A percentile compares a stretch with the other conserved stretches of the same genome.
phyloP scores from a whole-genome alignment of 2,329 filamentous ascomycete species.

The Aspergillus alliaceus region DNA sequence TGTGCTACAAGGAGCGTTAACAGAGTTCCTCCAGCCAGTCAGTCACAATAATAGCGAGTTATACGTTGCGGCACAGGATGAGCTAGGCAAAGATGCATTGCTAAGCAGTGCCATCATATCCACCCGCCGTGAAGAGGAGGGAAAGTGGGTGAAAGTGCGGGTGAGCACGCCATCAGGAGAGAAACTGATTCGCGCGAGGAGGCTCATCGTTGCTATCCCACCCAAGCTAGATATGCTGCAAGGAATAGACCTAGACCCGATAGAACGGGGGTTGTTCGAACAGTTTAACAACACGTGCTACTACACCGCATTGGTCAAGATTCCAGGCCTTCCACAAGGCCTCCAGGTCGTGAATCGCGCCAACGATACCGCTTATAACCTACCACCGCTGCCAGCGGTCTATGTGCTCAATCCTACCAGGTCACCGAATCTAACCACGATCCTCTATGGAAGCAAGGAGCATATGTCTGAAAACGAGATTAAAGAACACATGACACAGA shows the following conservation, averaged over 20 bases:
- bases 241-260: background rate
- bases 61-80: background rate
- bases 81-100: background rate
- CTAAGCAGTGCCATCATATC: background rate
- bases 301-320: conserved; percentile 28
- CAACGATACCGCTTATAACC: background rate
- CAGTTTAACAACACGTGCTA: background rate
- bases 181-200: background rate
- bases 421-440: background rate
- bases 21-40: background rate
- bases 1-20: background rate
- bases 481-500: conserved; percentile 6
- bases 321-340: conserved; percentile 23
- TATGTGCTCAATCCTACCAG: conserved; percentile 5
- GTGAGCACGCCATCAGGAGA: background rate
- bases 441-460: background rate
- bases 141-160: background rate
- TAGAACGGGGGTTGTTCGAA: background rate
- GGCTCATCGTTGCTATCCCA: background rate
- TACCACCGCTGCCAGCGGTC: conserved; percentile 10
- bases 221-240: background rate
- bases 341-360: conserved; percentile 3
- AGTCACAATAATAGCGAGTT: background rate
- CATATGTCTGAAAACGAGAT: conserved; percentile 1
- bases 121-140: background rate